phyloP scores from a whole-genome alignment of 2,329 filamentous ascomycete species.

The Cadophora gregata region DNA sequence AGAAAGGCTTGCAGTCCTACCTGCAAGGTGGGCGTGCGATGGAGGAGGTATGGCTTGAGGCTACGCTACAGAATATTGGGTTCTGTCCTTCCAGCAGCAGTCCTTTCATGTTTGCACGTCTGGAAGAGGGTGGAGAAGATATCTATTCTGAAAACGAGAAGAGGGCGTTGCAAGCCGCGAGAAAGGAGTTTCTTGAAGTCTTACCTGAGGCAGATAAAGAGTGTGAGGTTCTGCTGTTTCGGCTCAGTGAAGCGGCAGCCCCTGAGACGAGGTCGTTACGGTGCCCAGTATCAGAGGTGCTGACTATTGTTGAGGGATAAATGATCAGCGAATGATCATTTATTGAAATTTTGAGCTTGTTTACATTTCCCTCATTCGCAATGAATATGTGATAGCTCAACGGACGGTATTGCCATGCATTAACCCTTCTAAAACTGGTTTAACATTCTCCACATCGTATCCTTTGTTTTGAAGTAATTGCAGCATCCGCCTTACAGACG shows the following conservation, averaged over 20 bases:
- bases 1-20: not conserved
- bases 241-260: not conserved
- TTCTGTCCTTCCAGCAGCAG: not conserved
- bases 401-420: too few relatives aligned
- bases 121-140: not conserved
- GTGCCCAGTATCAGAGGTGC: not conserved
- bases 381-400: too few relatives aligned
- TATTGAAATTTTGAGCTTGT: too few relatives aligned
- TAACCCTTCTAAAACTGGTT: too few relatives aligned
- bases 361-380: too few relatives aligned
- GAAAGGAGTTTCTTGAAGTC: not conserved
- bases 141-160: not conserved
- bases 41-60: not conserved
- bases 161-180: not conserved
- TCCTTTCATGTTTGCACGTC: not conserved
- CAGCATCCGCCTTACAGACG: not conserved
- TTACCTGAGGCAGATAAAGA: not conserved
- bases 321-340: too few relatives aligned
- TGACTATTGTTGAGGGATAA: not conserved
- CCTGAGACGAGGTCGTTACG: not conserved
- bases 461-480: too few relatives aligned
- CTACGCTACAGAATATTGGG: not conserved
- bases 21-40: not conserved
- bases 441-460: too few relatives aligned
- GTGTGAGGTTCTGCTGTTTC: not conserved